Percentiles rank a stretch among this genome's conserved stretches.
These are phyloP conservation scores for Chytridium lagenaria DNA, from an alignment of 371 early-diverging fungal species.

Conservation along the genomic window DNA sequence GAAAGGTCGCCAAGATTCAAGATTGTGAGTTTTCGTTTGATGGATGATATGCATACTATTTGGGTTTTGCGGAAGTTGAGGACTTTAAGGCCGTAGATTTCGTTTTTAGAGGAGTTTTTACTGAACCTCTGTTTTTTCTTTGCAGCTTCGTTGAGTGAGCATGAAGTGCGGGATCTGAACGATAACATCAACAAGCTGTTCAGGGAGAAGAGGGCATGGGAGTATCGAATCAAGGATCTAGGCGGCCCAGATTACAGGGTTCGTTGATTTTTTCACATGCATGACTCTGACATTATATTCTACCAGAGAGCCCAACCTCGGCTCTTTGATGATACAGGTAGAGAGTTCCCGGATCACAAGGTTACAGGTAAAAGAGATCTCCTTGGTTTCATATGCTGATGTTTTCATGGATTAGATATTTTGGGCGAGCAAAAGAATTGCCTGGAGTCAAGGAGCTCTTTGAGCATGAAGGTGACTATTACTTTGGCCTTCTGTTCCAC, in stretches of 20 bases:
- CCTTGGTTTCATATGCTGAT: not conserved
- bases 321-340: constrained; percentile 85
- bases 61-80: not conserved
- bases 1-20: constrained; percentile 89
- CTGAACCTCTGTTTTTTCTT: constrained; percentile 18
- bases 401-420: constrained; percentile 65
- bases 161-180: constrained; percentile 92
- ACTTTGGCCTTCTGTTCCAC: too few relatives aligned
- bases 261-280: too few relatives aligned
- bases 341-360: constrained; percentile 87
- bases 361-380: constrained; percentile 77
- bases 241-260: constrained; percentile 95
- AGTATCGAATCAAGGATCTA: constrained; percentile 84
- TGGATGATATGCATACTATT: too few relatives aligned
- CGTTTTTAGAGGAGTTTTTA: too few relatives aligned
- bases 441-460: constrained; percentile 95
- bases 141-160: constrained; percentile 80
- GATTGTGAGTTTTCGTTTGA: constrained; percentile 75
- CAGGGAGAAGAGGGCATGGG: constrained; percentile 93
- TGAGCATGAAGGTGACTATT: constrained; percentile 67
- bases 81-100: not conserved
- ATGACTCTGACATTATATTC: constrained; percentile 9
- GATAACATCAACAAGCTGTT: constrained; percentile 94
- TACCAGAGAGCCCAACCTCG: constrained; percentile 71
- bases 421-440: constrained; percentile 95